Percentiles rank a stretch among this genome's conserved stretches.
phyloP scores from a whole-genome alignment of 2,329 filamentous ascomycete species.

The Penicillium sp. region DNA sequence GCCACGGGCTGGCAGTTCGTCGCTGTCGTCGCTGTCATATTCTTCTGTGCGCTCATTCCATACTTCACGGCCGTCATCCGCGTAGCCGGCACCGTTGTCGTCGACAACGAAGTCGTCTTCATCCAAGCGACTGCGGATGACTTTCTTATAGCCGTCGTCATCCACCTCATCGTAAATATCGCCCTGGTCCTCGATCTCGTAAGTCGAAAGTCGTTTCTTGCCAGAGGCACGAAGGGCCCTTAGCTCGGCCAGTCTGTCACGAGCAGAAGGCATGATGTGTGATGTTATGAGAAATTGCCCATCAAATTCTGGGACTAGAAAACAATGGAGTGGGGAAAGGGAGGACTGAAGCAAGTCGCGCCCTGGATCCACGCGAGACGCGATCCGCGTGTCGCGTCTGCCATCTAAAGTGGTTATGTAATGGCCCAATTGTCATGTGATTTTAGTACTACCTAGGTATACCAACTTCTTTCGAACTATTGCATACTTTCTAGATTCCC shows the following conservation, averaged over 20 bases:
- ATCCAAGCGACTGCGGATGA: conserved; percentile 81
- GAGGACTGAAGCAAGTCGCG: conserved; percentile 16
- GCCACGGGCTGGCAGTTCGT: conserved; percentile 59
- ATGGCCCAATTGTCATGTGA: background rate
- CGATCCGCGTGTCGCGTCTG: conserved; percentile 12
- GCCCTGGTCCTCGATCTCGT: conserved; percentile 77
- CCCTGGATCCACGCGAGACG: conserved; percentile 13
- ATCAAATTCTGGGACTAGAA: conserved; percentile 9
- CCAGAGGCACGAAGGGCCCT: conserved; percentile 77
- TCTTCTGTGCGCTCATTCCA: conserved; percentile 67
- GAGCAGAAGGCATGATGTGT: conserved; percentile 31
- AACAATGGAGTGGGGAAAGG: conserved; percentile 18
- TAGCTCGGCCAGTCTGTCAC: conserved; percentile 60
- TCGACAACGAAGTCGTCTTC: conserved; percentile 98
- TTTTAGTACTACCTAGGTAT: no score
- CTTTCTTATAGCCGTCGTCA: conserved; percentile 94
- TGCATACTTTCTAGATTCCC: no score
- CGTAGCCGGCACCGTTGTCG: conserved; percentile 95
- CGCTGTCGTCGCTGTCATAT: conserved; percentile 60
- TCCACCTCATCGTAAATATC: conserved; percentile 94
- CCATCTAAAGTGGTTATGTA: conserved; percentile 15
- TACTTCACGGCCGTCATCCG: conserved; percentile 89
- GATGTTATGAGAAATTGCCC: conserved; percentile 14
- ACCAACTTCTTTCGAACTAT: no score
- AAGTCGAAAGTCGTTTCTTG: conserved; percentile 83